Evolutionary conservation across 306 rosid species (phyloP).

Genomic region (Gillenia trifoliata): DNA sequence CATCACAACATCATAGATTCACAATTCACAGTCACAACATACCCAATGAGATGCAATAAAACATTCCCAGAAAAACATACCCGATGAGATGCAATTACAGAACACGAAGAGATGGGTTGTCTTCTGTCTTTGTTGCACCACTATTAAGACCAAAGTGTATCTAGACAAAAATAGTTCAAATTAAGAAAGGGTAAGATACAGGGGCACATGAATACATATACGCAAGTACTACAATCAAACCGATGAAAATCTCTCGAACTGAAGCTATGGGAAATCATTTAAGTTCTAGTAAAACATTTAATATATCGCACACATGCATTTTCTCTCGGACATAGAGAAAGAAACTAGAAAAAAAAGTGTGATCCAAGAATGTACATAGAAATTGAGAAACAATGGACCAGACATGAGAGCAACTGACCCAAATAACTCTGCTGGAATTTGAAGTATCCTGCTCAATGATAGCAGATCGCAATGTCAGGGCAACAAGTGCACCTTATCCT

Average conservation of each 20-base stretch:
- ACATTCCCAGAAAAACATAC: no score
- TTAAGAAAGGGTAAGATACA: slow-evolving; percentile 12
- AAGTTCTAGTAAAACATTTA: neutral
- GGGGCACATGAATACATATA: neutral
- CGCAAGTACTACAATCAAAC: neutral
- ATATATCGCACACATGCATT: neutral
- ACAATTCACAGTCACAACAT: no score
- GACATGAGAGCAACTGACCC: slow-evolving; percentile 50
- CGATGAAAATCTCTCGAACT: neutral
- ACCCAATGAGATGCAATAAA: no score
- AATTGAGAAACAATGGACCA: neutral
- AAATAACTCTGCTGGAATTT: slow-evolving; percentile 51
- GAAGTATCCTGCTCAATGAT: slow-evolving; percentile 43
- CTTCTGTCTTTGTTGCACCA: slow-evolving; percentile 84
- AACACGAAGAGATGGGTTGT: no score
- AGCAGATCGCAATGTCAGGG: slow-evolving; percentile 66
- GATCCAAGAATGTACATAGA: neutral
- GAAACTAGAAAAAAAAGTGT: neutral
- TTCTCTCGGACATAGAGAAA: neutral
- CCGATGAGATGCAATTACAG: no score
- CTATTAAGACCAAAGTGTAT: slow-evolving; percentile 95
- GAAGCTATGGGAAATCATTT: neutral
- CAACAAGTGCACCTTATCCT: slow-evolving; percentile 67
- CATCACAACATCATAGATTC: no score
- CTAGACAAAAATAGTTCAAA: slow-evolving; percentile 30